Conservation (phyloP, 352 stramenopile genomes). For the Globisporangium paroecandrum region DNA sequence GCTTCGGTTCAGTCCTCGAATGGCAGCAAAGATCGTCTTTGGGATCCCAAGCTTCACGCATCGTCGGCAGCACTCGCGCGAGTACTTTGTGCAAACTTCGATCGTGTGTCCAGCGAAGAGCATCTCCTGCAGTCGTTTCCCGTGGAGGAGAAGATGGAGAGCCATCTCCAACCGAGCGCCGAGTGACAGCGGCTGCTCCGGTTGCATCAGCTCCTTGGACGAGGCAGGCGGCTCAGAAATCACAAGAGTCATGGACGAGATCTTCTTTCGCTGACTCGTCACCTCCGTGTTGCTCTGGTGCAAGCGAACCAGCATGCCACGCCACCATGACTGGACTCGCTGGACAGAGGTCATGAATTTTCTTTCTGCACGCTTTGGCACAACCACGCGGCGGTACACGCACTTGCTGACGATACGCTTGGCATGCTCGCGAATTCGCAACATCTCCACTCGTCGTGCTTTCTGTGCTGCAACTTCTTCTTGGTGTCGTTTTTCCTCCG, state of each 20-base stretch:
- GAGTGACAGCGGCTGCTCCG: constrained; percentile 47
- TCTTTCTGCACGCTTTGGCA: constrained; percentile 9
- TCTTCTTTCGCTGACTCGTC: constrained; percentile 51
- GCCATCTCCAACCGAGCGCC: constrained; percentile 63
- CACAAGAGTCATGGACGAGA: constrained; percentile 53
- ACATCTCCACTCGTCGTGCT: neutral
- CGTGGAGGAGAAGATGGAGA: constrained; percentile 68
- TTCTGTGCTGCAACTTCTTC: neutral
- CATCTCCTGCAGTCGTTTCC: constrained; percentile 89
- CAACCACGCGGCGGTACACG: constrained; percentile 16
- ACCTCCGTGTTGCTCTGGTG: constrained; percentile 35
- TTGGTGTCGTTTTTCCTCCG: constrained; percentile 3
- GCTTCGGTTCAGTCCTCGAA: constrained; percentile 93
- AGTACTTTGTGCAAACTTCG: constrained; percentile 90
- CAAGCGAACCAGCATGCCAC: constrained; percentile 57
- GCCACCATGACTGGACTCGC: constrained; percentile 69
- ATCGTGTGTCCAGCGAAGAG: constrained; percentile 90
- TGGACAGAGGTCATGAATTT: constrained; percentile 20
- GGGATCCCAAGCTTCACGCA: constrained; percentile 87
- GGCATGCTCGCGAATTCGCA: constrained; percentile 3
- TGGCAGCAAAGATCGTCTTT: constrained; percentile 89
- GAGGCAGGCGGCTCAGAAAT: constrained; percentile 6
- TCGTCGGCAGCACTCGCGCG: constrained; percentile 84
- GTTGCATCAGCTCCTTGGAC: constrained; percentile 17
- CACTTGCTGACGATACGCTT: constrained; percentile 9